Base-by-base conservation (phyloP, 176 grass and related monocot genomes). In the Aegilops tauschii region DNA sequence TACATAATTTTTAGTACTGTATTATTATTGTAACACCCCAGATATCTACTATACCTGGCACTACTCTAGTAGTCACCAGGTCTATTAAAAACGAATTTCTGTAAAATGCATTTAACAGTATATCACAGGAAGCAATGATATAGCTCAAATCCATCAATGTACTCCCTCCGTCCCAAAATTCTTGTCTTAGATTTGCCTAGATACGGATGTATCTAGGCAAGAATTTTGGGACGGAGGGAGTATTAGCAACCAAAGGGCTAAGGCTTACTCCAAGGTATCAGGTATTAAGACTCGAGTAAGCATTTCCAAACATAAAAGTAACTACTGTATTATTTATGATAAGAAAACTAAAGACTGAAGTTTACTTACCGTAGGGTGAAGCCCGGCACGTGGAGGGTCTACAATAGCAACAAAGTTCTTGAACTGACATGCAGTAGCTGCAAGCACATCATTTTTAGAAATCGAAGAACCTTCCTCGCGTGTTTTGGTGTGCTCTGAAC, bases 391-490 rank as follows among this genome's bases (percentile, higher is more conserved):
- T 83, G 97, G 97, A 71, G 94, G 94, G 25, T 99, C 97, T 68
- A 99, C 97, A 72, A 99, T 96, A 81, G 97, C 94, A 85, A 99
- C 89, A 6, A 99, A 84, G 84, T 96, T 91, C 77, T 96, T 91
- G 73, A 93, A 99, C 68, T 76, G 87, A 49, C 29, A 87, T 64
- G 78, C 30, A 78, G 83, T 75, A 82, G n/a, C 36, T 78, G 63
- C 76, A 86, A 35, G 49, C 59, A 14, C 40, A 17, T 78, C 82
- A 6, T 73, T 61, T 17, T 87, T 35, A 72, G 82, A 47, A 85
- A 72, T 65, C 9, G 62, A 72, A 77, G 72, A 79, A 58, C 59
- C 52, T 66, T 86, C 70, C 30, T 61, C 61, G 21, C 16, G 29
- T 34, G 36, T 69, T 69, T 86, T 92, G 75, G 34, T 73, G 69